Base-by-base conservation (phyloP, 257 asterid genomes). In the Galeopsis tetrahit region DNA sequence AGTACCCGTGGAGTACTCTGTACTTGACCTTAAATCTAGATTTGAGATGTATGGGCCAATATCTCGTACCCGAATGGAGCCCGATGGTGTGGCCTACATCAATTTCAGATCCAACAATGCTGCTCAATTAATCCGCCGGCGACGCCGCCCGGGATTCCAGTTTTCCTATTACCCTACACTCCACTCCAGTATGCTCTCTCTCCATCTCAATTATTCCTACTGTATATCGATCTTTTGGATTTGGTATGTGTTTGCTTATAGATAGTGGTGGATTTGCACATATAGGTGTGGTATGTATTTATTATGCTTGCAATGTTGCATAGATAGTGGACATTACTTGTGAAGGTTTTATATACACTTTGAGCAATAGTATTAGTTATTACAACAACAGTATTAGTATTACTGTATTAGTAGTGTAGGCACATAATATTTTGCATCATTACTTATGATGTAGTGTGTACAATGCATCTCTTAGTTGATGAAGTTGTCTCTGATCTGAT, bases 21-120 rank as follows among this genome's bases (percentile, higher is more conserved):
- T 93, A 7, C 85, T 93, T 21, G 98, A 93, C 84, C 85, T 93
- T 28, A 93, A 93, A 74, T 90, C 97, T 3, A 86, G 98, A 63
- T 91, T 93, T 72, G 98, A 93, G 87, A 83, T 91, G 72, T 91
- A 93, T 75, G 98, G 98, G 15, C 77, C 96, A 1, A 93, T 93
- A 39, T 90, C 96, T 3, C 87, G 97, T 9, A 93, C 92, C 49
- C 92, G 97, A 38, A n/a, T n/a, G n/a, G n/a, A n/a, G n/a, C n/a
- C n/a, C n/a, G n/a, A n/a, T n/a, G n/a, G n/a, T n/a, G n/a, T n/a
- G n/a, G n/a, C n/a, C n/a, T n/a, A n/a, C n/a, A n/a, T n/a, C n/a
- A n/a, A n/a, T n/a, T n/a, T n/a, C 88, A 84, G 97, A 64, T 87
- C 96, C 69, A 83, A 70, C 38, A 91, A 80, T 10, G 81, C 92